Evolutionary conservation across 2,329 filamentous ascomycete genomes (phyloP).

Genomic region (Aureobasidium sp.): DNA sequence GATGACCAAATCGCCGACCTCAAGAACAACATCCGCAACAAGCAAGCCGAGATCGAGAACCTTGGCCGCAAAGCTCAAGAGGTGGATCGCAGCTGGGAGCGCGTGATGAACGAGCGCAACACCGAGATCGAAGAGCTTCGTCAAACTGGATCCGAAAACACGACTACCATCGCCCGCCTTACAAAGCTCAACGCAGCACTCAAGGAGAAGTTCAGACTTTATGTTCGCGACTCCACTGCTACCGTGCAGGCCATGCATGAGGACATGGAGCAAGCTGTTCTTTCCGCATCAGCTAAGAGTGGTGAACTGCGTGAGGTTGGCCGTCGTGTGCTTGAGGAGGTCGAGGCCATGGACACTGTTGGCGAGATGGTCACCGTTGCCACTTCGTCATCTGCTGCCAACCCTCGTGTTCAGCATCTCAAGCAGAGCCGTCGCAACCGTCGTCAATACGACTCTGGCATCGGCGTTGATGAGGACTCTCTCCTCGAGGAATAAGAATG

Average conservation of each 20-base stretch:
- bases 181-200: slow-evolving; percentile 21
- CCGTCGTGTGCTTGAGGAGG: slow-evolving; percentile 8
- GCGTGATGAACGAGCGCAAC: slow-evolving; percentile 30
- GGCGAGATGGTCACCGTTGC: slow-evolving; percentile 4
- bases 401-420: slow-evolving; percentile 11
- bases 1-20: slow-evolving; percentile 25
- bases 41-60: slow-evolving; percentile 25
- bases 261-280: slow-evolving; percentile 12
- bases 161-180: slow-evolving; percentile 19
- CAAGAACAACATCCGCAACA: slow-evolving; percentile 22
- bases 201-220: slow-evolving; percentile 23
- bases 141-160: slow-evolving; percentile 19
- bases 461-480: slow-evolving; percentile 16
- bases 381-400: background rate
- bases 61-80: slow-evolving; percentile 24
- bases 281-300: background rate
- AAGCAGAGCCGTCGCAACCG: slow-evolving; percentile 16
- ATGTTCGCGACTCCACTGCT: slow-evolving; percentile 26
- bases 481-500: background rate
- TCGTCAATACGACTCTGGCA: slow-evolving; percentile 19
- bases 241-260: slow-evolving; percentile 17
- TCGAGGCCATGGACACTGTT: slow-evolving; percentile 20
- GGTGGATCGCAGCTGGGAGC: slow-evolving; percentile 33
- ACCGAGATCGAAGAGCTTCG: slow-evolving; percentile 30
- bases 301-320: slow-evolving; percentile 2